Conservation (phyloP, 2,329 filamentous ascomycete genomes). For the Aulographum hederae region DNA sequence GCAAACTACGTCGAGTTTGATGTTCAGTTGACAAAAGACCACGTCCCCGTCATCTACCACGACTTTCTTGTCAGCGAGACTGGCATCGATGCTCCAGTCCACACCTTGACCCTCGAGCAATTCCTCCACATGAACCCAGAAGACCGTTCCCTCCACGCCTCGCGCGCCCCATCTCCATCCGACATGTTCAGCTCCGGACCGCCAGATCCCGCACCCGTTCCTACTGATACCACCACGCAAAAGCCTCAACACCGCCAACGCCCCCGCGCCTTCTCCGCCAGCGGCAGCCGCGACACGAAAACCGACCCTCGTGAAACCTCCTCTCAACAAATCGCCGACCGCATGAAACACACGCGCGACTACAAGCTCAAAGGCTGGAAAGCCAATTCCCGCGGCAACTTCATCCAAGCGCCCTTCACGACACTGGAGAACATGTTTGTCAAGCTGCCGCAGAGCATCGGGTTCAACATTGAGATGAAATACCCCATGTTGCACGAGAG, state of each 20-base stretch:
- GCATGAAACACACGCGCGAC: constrained; percentile 93
- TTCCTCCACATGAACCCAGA: constrained; percentile 80
- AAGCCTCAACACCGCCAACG: constrained; percentile 7
- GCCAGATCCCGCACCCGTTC: neutral
- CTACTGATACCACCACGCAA: constrained; percentile 1
- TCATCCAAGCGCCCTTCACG: constrained; percentile 90
- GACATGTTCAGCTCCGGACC: constrained; percentile 1
- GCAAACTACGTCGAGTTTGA: constrained; percentile 59
- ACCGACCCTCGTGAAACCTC: too few species aligned
- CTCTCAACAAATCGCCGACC: constrained; percentile 48
- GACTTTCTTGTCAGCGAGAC: constrained; percentile 97
- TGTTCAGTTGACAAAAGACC: constrained; percentile 96
- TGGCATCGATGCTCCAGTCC: constrained; percentile 88
- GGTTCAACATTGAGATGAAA: constrained; percentile 99
- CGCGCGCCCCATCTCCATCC: constrained; percentile 27
- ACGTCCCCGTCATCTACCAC: constrained; percentile 95
- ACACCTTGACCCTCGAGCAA: constrained; percentile 86
- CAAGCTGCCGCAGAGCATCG: constrained; percentile 62
- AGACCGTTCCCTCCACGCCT: constrained; percentile 26
- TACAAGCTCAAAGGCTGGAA: constrained; percentile 94
- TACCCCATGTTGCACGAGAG: constrained; percentile 96
- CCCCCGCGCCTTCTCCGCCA: constrained; percentile 41
- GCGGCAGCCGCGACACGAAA: constrained; percentile 27
- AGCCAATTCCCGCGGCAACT: constrained; percentile 80
- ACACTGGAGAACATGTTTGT: constrained; percentile 87